Evolutionary conservation across 1,284 basidiomycete genomes (phyloP), one percentile per base, ranked within the genome.

Genomic region (Fomitopsis schrenkii): DNA sequence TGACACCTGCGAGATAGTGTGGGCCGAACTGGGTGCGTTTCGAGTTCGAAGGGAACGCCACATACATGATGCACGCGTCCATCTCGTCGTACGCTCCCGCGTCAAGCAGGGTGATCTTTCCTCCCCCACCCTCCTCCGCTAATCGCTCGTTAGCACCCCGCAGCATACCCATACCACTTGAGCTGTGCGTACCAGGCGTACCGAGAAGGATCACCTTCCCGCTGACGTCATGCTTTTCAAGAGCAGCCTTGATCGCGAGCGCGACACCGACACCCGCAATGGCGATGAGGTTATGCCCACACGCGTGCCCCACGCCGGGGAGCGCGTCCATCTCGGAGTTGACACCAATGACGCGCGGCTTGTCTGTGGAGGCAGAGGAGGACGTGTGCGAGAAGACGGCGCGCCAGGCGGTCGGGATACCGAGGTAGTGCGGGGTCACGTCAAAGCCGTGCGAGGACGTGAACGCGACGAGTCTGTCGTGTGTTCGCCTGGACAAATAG

Each of bases 201-300:
- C 94, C 93, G 9, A 95, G 79, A 28, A 95, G 79, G 55, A 94
- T 76, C 26, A 95, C 79, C 58, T 80, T 90, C 6, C 91, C 94
- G 2, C 86, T 68, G 38, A 91, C 78, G 67, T 85, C 74, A 69
- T 88, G 84, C 60, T 82, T 78, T 70, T 85, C 75, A 68, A 95
- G 76, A 14, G 87, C 88, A 50, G 83, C 80, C 67, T 87, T 88
- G 58, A 92, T 77, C 9, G 86, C 88, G 53, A 95, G 72, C 14
- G 91, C 86, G 26, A 89, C 82, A 15, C 87, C 93, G 14, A 92
- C 83, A 36, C 93, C 93, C 57, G 85, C 83, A 63, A 91, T 85
- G 52, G 91, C 91, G 64, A 95, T 95, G 60, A 95, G 80, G 74
- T 94, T 94, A 72, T 95, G 92, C 0, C 92, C 93, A 68, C 93